A percentile compares a stretch with the other conserved stretches of the same genome.
These are phyloP conservation scores for Suhomyces kilbournensis DNA, from an alignment of 805 yeast species.

Conservation along the genomic window DNA sequence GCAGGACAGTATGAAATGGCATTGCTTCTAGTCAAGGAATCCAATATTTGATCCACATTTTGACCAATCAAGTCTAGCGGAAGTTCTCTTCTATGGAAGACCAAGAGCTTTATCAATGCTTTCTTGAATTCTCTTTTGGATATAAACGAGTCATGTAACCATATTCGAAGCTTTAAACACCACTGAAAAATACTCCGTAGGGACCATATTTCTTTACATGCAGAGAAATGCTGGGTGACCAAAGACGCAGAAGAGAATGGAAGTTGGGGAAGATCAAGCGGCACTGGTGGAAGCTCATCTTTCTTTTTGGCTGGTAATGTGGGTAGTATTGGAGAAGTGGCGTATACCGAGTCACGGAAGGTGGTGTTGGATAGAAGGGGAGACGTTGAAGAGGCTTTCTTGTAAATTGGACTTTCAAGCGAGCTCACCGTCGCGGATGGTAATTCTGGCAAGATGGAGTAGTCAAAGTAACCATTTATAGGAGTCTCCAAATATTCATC, in stretches of 20 bases:
- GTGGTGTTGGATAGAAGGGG: neutral
- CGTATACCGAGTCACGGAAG: neutral
- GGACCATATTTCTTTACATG: constrained; percentile 46
- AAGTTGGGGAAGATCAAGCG: constrained; percentile 50
- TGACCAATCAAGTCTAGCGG: constrained; percentile 50
- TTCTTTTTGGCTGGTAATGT: constrained; percentile 8
- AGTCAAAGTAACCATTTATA: constrained; percentile 28
- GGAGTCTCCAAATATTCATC: constrained; percentile 18
- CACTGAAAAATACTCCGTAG: constrained; percentile 51
- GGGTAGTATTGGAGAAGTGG: constrained; percentile 1
- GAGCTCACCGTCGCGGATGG: constrained; percentile 14
- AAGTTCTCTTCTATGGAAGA: constrained; percentile 47
- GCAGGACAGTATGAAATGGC: constrained; percentile 28
- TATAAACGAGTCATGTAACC: constrained; percentile 54
- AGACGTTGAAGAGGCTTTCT: neutral
- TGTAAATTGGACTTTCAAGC: constrained; percentile 4
- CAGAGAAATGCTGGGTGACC: constrained; percentile 46
- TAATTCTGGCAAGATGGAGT: constrained; percentile 33
- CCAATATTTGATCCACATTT: constrained; percentile 48
- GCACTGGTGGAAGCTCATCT: constrained; percentile 40
- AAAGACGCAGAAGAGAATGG: constrained; percentile 55
- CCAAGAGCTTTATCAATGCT: constrained; percentile 49
- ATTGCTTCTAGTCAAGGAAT: constrained; percentile 38
- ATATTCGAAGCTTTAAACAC: constrained; percentile 49
- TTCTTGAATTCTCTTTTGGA: constrained; percentile 51